Conservation (phyloP, 2,329 filamentous ascomycete genomes). For the Pseudogymnoascus sp. region DNA sequence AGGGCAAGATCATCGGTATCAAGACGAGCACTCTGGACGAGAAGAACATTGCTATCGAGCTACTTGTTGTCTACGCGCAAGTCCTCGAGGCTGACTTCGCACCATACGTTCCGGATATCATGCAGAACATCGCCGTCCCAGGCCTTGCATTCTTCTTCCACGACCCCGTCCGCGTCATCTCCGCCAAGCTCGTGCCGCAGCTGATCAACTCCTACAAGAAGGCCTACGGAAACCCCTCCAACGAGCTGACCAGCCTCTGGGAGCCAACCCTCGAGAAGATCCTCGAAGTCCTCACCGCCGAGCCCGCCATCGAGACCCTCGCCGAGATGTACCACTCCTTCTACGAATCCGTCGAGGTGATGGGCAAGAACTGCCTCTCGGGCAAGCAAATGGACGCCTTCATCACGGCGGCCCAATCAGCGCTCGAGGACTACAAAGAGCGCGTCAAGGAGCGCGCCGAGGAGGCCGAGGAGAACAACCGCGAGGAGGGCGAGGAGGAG, state of each 20-base stretch:
- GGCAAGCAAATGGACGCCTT: constrained; percentile 76
- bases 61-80: constrained; percentile 94
- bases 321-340: constrained; percentile 99
- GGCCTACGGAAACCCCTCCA: constrained; percentile 72
- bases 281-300: constrained; percentile 84
- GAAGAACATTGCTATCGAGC: constrained; percentile 99
- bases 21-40: constrained; percentile 95
- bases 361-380: constrained; percentile 76
- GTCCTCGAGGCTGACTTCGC: constrained; percentile 90
- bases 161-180: constrained; percentile 90
- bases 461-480: constrained; percentile 63
- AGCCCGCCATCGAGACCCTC: constrained; percentile 91
- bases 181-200: constrained; percentile 88
- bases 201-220: constrained; percentile 92
- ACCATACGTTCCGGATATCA: constrained; percentile 82
- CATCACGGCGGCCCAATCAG: constrained; percentile 75
- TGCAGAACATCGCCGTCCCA: constrained; percentile 93
- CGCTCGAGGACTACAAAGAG: constrained; percentile 86
- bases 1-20: constrained; percentile 97
- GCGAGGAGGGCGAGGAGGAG: constrained; percentile 84
- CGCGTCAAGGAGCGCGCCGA: constrained; percentile 78
- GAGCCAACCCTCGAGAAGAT: constrained; percentile 78
- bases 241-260: constrained; percentile 78
- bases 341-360: constrained; percentile 93
- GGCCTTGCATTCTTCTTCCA: constrained; percentile 98